These are phyloP conservation scores for Pinus taeda DNA, from an alignment of 75 land plant species.

Conservation along the genomic window DNA sequence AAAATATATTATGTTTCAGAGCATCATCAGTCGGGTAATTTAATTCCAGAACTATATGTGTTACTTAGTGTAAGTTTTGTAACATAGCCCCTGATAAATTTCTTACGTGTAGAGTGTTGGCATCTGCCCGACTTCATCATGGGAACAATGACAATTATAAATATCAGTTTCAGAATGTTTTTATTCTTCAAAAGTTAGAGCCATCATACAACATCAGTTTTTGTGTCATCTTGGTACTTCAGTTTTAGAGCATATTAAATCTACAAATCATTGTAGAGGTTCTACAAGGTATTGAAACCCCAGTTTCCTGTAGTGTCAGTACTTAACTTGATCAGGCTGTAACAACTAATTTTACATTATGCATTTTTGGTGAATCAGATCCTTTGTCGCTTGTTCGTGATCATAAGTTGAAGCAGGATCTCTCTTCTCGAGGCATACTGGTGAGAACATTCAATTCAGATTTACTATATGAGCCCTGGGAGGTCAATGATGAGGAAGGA, in stretches of 20 bases:
- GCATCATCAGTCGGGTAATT: background rate
- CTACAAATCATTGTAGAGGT: background rate
- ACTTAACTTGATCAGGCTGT: background rate
- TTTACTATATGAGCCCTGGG: conserved; percentile 93
- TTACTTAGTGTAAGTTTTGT: background rate
- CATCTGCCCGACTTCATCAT: background rate
- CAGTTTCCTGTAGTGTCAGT: background rate
- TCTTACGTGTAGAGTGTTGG: background rate
- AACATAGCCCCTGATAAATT: background rate
- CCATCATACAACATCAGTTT: background rate
- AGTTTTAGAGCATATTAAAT: background rate
- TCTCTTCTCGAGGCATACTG: conserved; percentile 56
- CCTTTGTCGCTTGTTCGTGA: conserved; percentile 89
- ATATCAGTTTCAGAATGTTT: background rate
- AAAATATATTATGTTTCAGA: background rate
- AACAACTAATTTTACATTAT: background rate
- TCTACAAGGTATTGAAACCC: background rate
- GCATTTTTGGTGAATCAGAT: conserved; percentile 43
- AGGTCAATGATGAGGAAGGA: conserved; percentile 81
- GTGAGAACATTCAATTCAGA: conserved; percentile 87
- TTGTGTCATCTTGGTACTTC: background rate
- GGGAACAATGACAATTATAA: background rate
- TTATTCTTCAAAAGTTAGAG: background rate
- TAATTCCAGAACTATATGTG: background rate
- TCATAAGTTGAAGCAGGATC: conserved; percentile 74